Evolutionary conservation across 352 stramenopile genomes (phyloP), one percentile per base, ranked within the genome.

Genomic region (Thraustochytrium aureum): DNA sequence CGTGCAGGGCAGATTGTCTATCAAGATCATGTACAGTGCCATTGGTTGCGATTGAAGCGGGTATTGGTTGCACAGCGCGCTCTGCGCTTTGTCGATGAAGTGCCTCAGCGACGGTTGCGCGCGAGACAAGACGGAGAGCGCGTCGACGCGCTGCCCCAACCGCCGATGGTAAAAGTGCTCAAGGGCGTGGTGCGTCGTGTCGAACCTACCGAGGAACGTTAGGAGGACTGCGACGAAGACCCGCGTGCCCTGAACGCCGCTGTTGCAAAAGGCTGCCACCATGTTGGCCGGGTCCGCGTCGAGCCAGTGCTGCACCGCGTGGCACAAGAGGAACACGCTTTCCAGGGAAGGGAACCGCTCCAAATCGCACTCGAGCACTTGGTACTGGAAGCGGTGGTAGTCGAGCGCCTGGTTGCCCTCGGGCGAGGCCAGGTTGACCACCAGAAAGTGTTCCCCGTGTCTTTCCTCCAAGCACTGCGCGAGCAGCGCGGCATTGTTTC

Each of bases 361-460:
- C 88, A 89, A 92, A 61, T 87, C 87, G 75, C 93, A 94, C 66
- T 94, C 90, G 66, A 94, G 85, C 75, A 93, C 87, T 82, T 94
- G 90, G 52, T 92, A 87, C n/a, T 89, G 86, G 52, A 93, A 79
- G 32, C 69, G 47, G 52, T 88, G 87, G 10, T 87, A 84, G 4
- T 87, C 88, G 14, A 83, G n/a, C n/a, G 52, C 35, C 42, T 43
- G 60, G 14, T 83, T 81, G 17, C 87, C 84, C 43, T 89, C 84
- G 17, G 92, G 73, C 32, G 86, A 75, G 73, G 90, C 91, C 20
- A 94, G 86, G 72, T 91, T 93, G 76, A 94, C 91, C n/a, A 94
- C 74, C 64, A 94, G 62, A 74, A 90, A 94, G 64, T 88, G 88
- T 33, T 87, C 84, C 42, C 81, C 81, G 83, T 92, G 85, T n/a